Evolutionary conservation across 352 stramenopile genomes (phyloP).

Genomic region (Thraustochytrium sp.): DNA sequence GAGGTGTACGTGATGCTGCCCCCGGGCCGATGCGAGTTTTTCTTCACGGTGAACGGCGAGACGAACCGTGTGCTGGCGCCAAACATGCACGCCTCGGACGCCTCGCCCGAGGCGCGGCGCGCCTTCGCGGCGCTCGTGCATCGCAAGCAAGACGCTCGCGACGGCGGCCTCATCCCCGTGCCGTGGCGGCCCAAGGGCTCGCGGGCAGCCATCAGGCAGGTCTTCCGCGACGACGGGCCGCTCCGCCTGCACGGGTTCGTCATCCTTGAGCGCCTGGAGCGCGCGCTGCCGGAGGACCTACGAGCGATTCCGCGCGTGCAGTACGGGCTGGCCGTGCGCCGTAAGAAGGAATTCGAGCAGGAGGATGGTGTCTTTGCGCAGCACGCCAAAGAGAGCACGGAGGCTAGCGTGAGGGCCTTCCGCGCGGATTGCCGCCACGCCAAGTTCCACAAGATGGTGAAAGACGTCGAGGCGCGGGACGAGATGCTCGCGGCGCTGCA

Average conservation of each 20-base stretch:
- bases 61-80: neutral
- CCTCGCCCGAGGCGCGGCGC: neutral
- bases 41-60: neutral
- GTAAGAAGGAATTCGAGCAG: neutral
- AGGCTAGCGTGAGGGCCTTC: neutral
- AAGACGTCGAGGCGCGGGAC: neutral
- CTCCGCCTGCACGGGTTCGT: neutral
- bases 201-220: neutral
- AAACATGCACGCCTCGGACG: conserved; percentile 1
- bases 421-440: neutral
- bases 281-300: neutral
- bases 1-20: conserved; percentile 27
- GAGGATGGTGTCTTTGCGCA: conserved; percentile 10
- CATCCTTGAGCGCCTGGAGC: neutral
- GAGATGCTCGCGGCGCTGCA: conserved; percentile 15
- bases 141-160: neutral
- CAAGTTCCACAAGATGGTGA: conserved; percentile 10
- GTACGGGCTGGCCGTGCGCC: neutral
- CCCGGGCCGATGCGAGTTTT: conserved; percentile 25
- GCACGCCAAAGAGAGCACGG: neutral
- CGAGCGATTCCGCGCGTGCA: neutral
- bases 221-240: neutral
- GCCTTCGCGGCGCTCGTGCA: neutral
- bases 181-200: neutral
- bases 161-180: neutral